Evolutionary conservation across 2,329 filamentous ascomycete genomes (phyloP).

Genomic region (Aotearoamyces nothofagi): DNA sequence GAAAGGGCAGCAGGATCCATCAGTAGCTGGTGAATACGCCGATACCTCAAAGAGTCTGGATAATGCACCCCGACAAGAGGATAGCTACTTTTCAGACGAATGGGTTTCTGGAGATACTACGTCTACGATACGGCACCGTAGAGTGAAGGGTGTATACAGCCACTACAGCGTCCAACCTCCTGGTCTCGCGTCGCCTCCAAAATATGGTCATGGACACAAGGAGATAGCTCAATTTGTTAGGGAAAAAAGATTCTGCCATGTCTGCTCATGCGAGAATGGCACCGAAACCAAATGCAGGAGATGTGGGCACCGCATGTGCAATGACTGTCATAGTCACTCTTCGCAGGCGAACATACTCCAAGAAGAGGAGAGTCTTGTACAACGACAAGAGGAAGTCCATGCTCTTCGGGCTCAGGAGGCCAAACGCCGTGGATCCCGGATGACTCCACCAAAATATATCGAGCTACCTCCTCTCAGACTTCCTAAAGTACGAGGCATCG

Average conservation of each 20-base stretch:
- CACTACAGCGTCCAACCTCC: conserved; percentile 29
- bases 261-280: conserved; percentile 28
- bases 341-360: conserved; percentile 15
- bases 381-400: background rate
- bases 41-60: conserved; percentile 3
- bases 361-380: conserved; percentile 1
- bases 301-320: conserved; percentile 35
- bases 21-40: background rate
- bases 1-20: background rate
- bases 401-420: background rate
- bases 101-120: conserved; percentile 15
- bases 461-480: conserved; percentile 22
- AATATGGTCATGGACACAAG: conserved; percentile 19
- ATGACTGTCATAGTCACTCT: conserved; percentile 22
- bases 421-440: background rate
- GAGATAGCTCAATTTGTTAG: conserved; percentile 11
- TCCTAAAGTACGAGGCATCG: no score
- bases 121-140: conserved; percentile 22
- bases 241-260: conserved; percentile 32
- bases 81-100: conserved; percentile 7
- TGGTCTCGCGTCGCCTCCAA: conserved; percentile 33
- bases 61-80: conserved; percentile 4
- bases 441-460: conserved; percentile 5
- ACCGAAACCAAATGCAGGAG: conserved; percentile 26
- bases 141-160: conserved; percentile 31